Conservation (phyloP, 805 yeast species). For the Candida adriatica region DNA sequence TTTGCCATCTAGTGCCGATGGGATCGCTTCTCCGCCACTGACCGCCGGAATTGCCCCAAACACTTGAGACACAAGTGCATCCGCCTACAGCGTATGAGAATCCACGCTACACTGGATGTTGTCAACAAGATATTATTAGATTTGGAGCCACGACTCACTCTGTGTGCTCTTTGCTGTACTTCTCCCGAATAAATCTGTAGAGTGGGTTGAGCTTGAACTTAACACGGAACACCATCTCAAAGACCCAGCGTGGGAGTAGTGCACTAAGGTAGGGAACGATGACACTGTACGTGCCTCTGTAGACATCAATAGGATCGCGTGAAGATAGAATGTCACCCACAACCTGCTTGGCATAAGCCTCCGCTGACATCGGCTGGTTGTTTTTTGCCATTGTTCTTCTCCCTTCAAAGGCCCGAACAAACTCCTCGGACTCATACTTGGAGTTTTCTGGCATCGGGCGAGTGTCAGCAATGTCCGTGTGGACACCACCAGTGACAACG, state of each 20-base stretch:
- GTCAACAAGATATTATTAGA: too few species aligned
- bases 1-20: too few species aligned
- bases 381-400: slow-evolving; percentile 55
- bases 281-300: slow-evolving; percentile 46
- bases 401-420: slow-evolving; percentile 37
- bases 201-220: slow-evolving; percentile 35
- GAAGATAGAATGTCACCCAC: slow-evolving; percentile 39
- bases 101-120: too few species aligned
- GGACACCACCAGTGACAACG: slow-evolving; percentile 70
- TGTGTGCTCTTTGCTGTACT: too few species aligned
- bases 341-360: slow-evolving; percentile 48
- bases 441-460: slow-evolving; percentile 54
- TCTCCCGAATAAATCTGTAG: slow-evolving; percentile 24
- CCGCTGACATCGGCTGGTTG: slow-evolving; percentile 54
- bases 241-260: slow-evolving; percentile 40
- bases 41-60: too few species aligned
- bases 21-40: too few species aligned
- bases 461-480: slow-evolving; percentile 61
- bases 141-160: too few species aligned
- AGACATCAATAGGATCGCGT: slow-evolving; percentile 40
- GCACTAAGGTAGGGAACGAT: slow-evolving; percentile 28
- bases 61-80: too few species aligned
- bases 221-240: slow-evolving; percentile 33
- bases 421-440: slow-evolving; percentile 44
- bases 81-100: too few species aligned